Evolutionary conservation across 805 yeast genomes (phyloP).

Genomic region (Saccharomycopsis olivae): DNA sequence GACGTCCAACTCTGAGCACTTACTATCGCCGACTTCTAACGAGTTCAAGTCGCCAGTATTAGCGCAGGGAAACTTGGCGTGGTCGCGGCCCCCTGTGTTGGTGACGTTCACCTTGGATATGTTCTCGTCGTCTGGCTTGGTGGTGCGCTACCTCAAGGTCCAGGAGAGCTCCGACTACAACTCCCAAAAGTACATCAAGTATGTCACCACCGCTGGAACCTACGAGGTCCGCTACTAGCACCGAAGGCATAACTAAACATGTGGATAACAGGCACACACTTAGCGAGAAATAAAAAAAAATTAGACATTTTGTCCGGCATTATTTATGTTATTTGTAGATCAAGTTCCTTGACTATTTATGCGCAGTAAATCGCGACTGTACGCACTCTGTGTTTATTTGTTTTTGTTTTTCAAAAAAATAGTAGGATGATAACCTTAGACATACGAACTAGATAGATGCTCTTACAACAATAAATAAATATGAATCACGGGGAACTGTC

Average conservation of each 20-base stretch:
- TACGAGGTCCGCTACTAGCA: slow-evolving; percentile 74
- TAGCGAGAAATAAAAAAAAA: too few relatives aligned
- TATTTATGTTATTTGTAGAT: too few relatives aligned
- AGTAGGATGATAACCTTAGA: too few relatives aligned
- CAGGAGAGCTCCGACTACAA: slow-evolving; percentile 48
- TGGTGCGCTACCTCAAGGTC: slow-evolving; percentile 63
- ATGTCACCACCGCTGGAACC: slow-evolving; percentile 63
- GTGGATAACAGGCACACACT: too few relatives aligned
- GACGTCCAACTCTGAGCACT: slow-evolving; percentile 6
- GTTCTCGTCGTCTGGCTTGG: slow-evolving; percentile 69
- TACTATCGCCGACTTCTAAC: slow-evolving; percentile 3
- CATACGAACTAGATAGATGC: too few relatives aligned
- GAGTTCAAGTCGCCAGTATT: slow-evolving; percentile 5
- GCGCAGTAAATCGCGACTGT: too few relatives aligned
- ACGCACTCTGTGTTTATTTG: too few relatives aligned
- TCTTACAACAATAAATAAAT: too few relatives aligned
- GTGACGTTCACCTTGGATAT: slow-evolving; percentile 58
- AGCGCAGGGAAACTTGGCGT: slow-evolving; percentile 20
- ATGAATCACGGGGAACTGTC: slow-evolving; percentile 22
- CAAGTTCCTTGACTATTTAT: too few relatives aligned
- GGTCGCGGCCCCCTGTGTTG: slow-evolving; percentile 72
- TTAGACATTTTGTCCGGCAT: too few relatives aligned
- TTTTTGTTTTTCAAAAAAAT: too few relatives aligned
- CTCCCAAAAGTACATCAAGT: slow-evolving; percentile 83
- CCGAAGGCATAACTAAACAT: too few relatives aligned